A percentile compares a stretch with the other conserved stretches of the same genome.
Evolutionary conservation across 345 rosid genomes (phyloP).

Genomic region (Euphorbia lathyris): DNA sequence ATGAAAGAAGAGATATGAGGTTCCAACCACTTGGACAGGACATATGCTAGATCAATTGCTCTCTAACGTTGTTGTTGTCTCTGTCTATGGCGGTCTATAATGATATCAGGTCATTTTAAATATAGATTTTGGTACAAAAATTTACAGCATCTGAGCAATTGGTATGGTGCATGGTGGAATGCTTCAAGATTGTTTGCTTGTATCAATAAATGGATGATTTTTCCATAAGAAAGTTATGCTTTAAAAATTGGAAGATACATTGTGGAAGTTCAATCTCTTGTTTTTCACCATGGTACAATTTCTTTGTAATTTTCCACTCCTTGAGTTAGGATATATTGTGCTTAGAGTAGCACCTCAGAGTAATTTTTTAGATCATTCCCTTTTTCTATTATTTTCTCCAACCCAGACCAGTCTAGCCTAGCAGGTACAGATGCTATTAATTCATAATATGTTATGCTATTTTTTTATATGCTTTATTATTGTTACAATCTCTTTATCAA

Average conservation of each 20-base stretch:
- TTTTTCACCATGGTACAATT: neutral
- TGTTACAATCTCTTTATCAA: neutral
- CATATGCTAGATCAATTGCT: constrained; percentile 56
- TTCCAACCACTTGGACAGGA: constrained; percentile 50
- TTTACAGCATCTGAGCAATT: neutral
- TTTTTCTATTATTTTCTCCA: neutral
- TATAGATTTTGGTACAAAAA: neutral
- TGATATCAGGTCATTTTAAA: constrained; percentile 74
- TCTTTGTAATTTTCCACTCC: neutral
- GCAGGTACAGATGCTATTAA: neutral
- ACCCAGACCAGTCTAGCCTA: neutral
- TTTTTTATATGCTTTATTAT: neutral
- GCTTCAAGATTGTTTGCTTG: constrained; percentile 8
- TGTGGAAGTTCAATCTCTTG: neutral
- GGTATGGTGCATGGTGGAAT: constrained; percentile 1
- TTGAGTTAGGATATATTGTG: neutral
- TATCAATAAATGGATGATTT: constrained; percentile 1
- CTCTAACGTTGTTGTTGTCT: constrained; percentile 72
- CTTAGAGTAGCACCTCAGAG: neutral
- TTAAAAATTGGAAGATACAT: neutral
- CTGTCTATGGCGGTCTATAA: constrained; percentile 87
- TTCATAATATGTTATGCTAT: neutral
- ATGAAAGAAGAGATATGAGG: constrained; percentile 83
- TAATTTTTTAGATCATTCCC: neutral
- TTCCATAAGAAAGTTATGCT: neutral